Percentiles rank a stretch among this genome's conserved stretches.
Evolutionary conservation across 2,329 filamentous ascomycete species (phyloP).

Genomic region (Fusarium sp.): DNA sequence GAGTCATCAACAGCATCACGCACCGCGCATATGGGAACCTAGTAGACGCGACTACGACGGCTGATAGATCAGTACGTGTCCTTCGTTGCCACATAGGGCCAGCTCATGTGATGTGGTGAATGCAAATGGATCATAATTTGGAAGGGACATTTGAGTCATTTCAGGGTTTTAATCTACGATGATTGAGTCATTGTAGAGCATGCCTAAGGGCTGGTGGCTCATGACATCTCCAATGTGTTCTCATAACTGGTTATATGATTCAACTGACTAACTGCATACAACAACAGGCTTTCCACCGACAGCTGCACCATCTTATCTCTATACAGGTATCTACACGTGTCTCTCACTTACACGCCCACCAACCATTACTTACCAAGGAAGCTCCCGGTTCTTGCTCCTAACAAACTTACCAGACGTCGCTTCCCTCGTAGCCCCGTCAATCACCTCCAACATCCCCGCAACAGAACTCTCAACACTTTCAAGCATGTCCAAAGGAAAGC

Average conservation of each 20-base stretch:
- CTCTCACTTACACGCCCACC: not conserved
- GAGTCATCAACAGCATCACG: not conserved
- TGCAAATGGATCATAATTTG: rapidly evolving
- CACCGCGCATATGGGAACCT: not conserved
- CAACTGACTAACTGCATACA: not conserved
- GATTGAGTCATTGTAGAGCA: no score
- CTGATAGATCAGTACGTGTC: not conserved
- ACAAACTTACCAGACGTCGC: conserved; percentile 51
- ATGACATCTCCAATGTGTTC: not conserved
- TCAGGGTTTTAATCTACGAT: not conserved
- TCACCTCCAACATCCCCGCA: conserved; percentile 49
- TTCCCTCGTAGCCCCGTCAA: conserved; percentile 53
- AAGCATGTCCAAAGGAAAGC: conserved; percentile 40
- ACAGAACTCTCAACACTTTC: conserved; percentile 51
- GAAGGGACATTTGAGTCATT: not conserved
- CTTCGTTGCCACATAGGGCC: not conserved
- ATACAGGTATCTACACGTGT: not conserved
- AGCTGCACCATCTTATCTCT: not conserved
- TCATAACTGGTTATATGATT: not conserved
- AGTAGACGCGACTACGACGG: not conserved
- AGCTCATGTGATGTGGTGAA: not conserved
- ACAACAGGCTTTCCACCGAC: rapidly evolving
- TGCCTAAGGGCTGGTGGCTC: not conserved
- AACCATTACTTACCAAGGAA: conserved; percentile 42
- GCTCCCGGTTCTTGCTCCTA: conserved; percentile 47